These are phyloP conservation scores for Linanthus parryae DNA, from an alignment of 148 eudicot species.

Conservation along the genomic window DNA sequence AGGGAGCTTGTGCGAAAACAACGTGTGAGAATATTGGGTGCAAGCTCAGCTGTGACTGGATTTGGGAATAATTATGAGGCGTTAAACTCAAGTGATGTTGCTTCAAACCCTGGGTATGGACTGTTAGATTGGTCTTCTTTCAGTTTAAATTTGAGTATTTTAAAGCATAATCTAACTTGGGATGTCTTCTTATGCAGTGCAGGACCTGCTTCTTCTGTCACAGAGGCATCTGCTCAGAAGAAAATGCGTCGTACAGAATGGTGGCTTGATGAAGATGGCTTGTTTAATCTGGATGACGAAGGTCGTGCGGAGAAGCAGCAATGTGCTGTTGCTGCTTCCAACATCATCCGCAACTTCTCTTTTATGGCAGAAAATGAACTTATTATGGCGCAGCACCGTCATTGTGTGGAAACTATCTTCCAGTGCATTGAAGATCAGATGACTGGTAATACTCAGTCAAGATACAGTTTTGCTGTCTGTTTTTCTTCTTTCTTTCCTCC, in stretches of 20 bases:
- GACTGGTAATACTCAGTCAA: conserved; percentile 33
- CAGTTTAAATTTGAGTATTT: not conserved
- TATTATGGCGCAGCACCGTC: conserved; percentile 87
- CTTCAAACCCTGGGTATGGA: conserved; percentile 45
- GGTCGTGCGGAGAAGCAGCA: conserved; percentile 91
- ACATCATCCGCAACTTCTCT: conserved; percentile 87
- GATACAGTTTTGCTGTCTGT: not conserved
- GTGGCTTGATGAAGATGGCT: conserved; percentile 97
- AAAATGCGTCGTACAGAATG: conserved; percentile 56
- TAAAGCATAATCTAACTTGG: conserved; percentile 13
- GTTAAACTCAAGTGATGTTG: conserved; percentile 35
- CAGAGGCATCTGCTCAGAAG: conserved; percentile 53
- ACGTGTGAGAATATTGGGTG: conserved; percentile 69
- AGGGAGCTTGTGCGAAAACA: conserved; percentile 63
- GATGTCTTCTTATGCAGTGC: conserved; percentile 27
- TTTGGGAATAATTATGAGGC: conserved; percentile 80
- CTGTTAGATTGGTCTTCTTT: not conserved
- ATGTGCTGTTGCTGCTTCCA: conserved; percentile 96
- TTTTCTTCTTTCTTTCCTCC: no score
- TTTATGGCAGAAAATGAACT: conserved; percentile 93
- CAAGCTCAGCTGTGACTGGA: conserved; percentile 75
- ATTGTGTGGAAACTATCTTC: conserved; percentile 83
- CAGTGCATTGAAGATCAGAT: conserved; percentile 81
- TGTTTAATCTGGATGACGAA: conserved; percentile 90
- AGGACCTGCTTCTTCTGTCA: conserved; percentile 41